Evolutionary conservation across 2,329 filamentous ascomycete genomes (phyloP).

Genomic region (Phialophora expanda): DNA sequence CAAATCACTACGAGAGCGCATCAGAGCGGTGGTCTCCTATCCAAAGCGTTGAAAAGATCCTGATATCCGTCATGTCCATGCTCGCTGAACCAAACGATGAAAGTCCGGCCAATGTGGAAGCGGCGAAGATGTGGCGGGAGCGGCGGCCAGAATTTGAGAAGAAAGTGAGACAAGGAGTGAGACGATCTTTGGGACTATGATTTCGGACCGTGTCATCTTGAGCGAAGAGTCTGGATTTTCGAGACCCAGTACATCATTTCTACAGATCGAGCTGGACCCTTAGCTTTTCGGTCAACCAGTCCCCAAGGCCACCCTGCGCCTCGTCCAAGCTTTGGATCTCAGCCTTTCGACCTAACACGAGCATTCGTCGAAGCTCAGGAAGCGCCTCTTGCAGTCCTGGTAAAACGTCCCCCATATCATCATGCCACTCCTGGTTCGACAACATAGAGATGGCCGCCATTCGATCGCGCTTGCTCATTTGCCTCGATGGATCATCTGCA

Average conservation of each 20-base stretch:
- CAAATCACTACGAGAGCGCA: slow-evolving; percentile 96
- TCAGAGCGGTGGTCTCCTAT: slow-evolving; percentile 96
- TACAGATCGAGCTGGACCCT: slow-evolving; percentile 8
- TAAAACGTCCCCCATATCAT: slow-evolving; percentile 53
- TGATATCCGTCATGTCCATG: slow-evolving; percentile 98
- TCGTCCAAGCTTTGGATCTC: slow-evolving; percentile 64
- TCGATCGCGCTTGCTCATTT: slow-evolving; percentile 26
- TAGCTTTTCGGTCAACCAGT: slow-evolving; percentile 46
- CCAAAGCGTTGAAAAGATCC: slow-evolving; percentile 95
- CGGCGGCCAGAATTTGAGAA: slow-evolving; percentile 81
- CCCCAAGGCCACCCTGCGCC: slow-evolving; percentile 47
- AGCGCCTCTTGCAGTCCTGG: slow-evolving; percentile 47
- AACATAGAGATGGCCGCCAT: slow-evolving; percentile 52
- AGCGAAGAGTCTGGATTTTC: background rate
- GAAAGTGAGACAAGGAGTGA: slow-evolving; percentile 81
- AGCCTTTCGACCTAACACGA: slow-evolving; percentile 66
- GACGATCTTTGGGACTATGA: slow-evolving; percentile 73
- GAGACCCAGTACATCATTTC: slow-evolving; percentile 1
- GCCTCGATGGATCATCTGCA: slow-evolving; percentile 31
- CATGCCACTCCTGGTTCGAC: slow-evolving; percentile 58
- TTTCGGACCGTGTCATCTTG: background rate
- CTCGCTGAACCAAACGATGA: slow-evolving; percentile 96
- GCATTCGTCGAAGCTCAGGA: slow-evolving; percentile 63
- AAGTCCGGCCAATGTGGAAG: slow-evolving; percentile 93
- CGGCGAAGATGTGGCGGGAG: slow-evolving; percentile 95